Evolutionary conservation across 352 stramenopile species (phyloP).

Genomic region (Phytophthora hibernalis): DNA sequence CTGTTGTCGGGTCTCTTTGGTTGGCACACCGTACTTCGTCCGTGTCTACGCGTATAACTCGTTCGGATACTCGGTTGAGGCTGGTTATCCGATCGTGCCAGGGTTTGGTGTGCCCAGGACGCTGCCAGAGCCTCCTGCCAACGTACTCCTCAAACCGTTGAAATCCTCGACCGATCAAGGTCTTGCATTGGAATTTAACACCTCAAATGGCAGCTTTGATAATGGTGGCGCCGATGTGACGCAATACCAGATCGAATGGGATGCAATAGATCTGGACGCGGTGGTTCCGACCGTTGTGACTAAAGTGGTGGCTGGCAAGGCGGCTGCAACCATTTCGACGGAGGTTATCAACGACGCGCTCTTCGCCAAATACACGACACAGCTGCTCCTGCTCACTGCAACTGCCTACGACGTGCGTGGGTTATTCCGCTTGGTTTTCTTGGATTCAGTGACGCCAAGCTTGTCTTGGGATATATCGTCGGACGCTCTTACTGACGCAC

Average conservation of each 20-base stretch:
- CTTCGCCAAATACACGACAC: slow-evolving; percentile 88
- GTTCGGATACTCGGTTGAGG: slow-evolving; percentile 87
- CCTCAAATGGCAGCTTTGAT: slow-evolving; percentile 52
- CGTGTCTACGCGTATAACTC: slow-evolving; percentile 93
- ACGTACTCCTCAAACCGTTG: slow-evolving; percentile 56
- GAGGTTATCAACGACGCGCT: slow-evolving; percentile 64
- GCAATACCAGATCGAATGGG: slow-evolving; percentile 94
- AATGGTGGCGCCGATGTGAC: slow-evolving; percentile 85
- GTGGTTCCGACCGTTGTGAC: slow-evolving; percentile 39
- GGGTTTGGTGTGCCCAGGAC: slow-evolving; percentile 81
- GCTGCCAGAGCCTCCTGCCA: slow-evolving; percentile 64
- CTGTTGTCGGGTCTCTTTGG: slow-evolving; percentile 83
- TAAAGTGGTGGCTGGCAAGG: slow-evolving; percentile 1
- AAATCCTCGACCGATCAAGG: slow-evolving; percentile 43
- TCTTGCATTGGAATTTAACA: slow-evolving; percentile 84
- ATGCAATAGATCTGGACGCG: slow-evolving; percentile 86
- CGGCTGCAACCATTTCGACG: slow-evolving; percentile 23
- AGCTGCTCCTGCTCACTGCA: slow-evolving; percentile 88
- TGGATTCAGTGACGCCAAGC: slow-evolving; percentile 62
- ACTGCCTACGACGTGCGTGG: slow-evolving; percentile 86
- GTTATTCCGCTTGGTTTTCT: slow-evolving; percentile 87
- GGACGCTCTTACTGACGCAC: slow-evolving; percentile 73
- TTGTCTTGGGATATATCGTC: slow-evolving; percentile 83
- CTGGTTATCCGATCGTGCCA: slow-evolving; percentile 68
- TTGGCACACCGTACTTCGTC: slow-evolving; percentile 90